Percentiles rank a stretch among this genome's conserved stretches.
Conservation (phyloP, 1,284 basidiomycete species). For the Inonotus obliquus region DNA sequence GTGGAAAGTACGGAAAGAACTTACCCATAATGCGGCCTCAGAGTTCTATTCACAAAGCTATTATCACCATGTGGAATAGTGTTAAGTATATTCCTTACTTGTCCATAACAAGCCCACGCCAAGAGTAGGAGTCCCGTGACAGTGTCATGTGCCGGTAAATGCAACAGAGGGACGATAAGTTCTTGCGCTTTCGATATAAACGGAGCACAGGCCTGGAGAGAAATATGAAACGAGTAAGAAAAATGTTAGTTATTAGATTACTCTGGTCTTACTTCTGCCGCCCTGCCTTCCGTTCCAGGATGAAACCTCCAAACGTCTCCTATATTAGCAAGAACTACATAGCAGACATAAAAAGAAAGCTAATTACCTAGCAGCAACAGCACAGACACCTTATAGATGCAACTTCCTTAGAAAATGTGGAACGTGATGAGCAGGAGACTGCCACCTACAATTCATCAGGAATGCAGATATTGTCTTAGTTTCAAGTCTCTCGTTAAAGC, state of each 20-base stretch:
- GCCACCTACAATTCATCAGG: slow-evolving; percentile 27
- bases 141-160: slow-evolving; percentile 35
- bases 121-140: slow-evolving; percentile 34
- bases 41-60: slow-evolving; percentile 26
- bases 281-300: not conserved
- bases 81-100: slow-evolving; percentile 14
- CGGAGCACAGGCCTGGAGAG: slow-evolving; percentile 30
- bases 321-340: not conserved
- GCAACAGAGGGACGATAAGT: slow-evolving; percentile 34
- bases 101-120: slow-evolving; percentile 37
- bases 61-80: not conserved
- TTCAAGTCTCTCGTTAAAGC: slow-evolving; percentile 34
- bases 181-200: slow-evolving; percentile 40
- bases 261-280: not conserved
- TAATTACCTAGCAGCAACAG: slow-evolving; percentile 29
- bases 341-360: not conserved
- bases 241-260: not conserved
- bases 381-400: slow-evolving; percentile 28
- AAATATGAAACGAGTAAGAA: not conserved
- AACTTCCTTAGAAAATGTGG: slow-evolving; percentile 23
- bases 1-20: slow-evolving; percentile 10
- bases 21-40: slow-evolving; percentile 36
- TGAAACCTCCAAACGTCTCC: slow-evolving; percentile 1
- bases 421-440: slow-evolving; percentile 24
- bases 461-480: slow-evolving; percentile 39